Conservation (phyloP, 2,329 filamentous ascomycete species). For the Hyphodiscus sp. region DNA sequence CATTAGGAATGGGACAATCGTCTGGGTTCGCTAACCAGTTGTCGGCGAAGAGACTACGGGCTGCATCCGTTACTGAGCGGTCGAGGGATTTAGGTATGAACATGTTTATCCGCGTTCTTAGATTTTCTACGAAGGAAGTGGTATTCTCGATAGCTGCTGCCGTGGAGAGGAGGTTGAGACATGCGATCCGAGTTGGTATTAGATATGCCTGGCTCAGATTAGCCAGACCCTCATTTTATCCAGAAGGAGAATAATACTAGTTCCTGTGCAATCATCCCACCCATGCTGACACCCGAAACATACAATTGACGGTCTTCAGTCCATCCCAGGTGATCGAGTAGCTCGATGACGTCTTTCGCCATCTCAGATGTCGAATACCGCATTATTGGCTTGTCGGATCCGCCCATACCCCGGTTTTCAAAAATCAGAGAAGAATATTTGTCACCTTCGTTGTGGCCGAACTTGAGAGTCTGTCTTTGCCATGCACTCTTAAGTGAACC, state of each 20-base stretch:
- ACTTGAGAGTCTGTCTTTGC: conserved; percentile 79
- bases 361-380: conserved; percentile 81
- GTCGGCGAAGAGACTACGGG: conserved; percentile 58
- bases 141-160: conserved; percentile 56
- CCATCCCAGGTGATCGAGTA: conserved; percentile 66
- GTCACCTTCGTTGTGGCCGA: conserved; percentile 63
- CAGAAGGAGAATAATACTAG: conserved; percentile 39
- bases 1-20: conserved; percentile 42
- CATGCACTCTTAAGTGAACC: conserved; percentile 62
- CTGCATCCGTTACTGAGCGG: conserved; percentile 56
- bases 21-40: conserved; percentile 60
- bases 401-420: conserved; percentile 82
- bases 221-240: not conserved
- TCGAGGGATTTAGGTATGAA: conserved; percentile 67
- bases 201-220: conserved; percentile 34
- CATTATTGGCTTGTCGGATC: conserved; percentile 67
- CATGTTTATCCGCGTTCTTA: conserved; percentile 49
- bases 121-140: conserved; percentile 56
- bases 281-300: conserved; percentile 74
- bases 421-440: conserved; percentile 69
- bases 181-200: conserved; percentile 46
- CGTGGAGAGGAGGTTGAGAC: conserved; percentile 55
- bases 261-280: conserved; percentile 90
- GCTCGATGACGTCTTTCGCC: conserved; percentile 70
- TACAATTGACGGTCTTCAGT: conserved; percentile 52